Base-by-base conservation (phyloP, 202 grass and related monocot genomes). In the Musa balbisiana region DNA sequence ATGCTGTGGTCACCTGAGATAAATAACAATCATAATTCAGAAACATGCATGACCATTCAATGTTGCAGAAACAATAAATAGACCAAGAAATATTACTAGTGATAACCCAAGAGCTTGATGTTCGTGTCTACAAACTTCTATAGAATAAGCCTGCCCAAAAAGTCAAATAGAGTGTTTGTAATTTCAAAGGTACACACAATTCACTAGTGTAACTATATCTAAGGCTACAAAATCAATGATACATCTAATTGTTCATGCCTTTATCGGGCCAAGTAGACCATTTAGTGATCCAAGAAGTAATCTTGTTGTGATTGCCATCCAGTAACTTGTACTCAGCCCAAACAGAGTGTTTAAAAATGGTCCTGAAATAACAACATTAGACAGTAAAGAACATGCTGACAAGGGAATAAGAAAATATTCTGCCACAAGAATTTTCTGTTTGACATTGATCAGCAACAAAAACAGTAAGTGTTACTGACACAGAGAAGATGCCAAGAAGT, bases 301-400 rank as follows among this genome's bases (percentile, higher is more conserved):
- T 74, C 90, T 92, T 79, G 82, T 88, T 78, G 81, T 33, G 76
- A 92, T 86, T 49, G 92, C 87, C 92, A 96, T 96, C 92, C 87
- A 92, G 14, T 92, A 92, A 60, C 51, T 84, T 20, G 29, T 78
- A 74, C 90, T 85, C 76, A 92, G 13, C 6, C 90, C 90, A 63
- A 92, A 92, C 4, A 92, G 49, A 49, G 82, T 79, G 22, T 83
- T 83, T 89, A 52, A 92, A 85, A 81, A 92, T 76, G 51, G 83
- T 79, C 80, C 90, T 92, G 78, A 33, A 80, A 58, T 43, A 53
- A 21, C 10, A 80, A 52, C 10, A 64, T 8, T 69, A 64, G 54
- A 73, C 15, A 54, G 49, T 62, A 52, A 29, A 52, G 49, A 80
- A 27, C 2, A 62, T 26, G 12, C 49, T 21, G 66, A 52, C 11